These are phyloP conservation scores for Curvularia eragrostidis DNA, from an alignment of 2,329 filamentous ascomycete genomes.

Conservation along the genomic window DNA sequence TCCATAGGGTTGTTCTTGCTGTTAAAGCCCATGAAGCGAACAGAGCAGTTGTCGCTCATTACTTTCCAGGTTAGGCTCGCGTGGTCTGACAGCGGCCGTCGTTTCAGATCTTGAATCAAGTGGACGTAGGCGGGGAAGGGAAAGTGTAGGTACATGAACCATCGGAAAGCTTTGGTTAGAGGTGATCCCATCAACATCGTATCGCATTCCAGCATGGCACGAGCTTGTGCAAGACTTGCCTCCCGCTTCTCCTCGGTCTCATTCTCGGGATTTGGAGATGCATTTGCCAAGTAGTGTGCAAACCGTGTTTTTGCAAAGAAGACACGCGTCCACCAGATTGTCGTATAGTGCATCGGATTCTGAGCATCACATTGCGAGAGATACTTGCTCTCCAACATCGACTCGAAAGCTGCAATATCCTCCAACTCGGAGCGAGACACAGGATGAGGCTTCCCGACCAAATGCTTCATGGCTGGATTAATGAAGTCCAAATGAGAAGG, in stretches of 20 bases:
- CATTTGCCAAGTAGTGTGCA: slow-evolving; percentile 55
- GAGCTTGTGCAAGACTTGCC: slow-evolving; percentile 40
- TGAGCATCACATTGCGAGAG: slow-evolving; percentile 40
- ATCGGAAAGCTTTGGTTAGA: slow-evolving; percentile 52
- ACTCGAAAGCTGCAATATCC: slow-evolving; percentile 48
- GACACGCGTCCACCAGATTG: slow-evolving; percentile 54
- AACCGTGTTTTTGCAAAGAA: slow-evolving; percentile 60
- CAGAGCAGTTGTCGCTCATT: slow-evolving; percentile 56
- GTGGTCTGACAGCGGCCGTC: slow-evolving; percentile 44
- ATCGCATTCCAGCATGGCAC: slow-evolving; percentile 56
- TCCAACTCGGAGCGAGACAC: slow-evolving; percentile 21
- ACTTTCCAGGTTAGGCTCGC: slow-evolving; percentile 52
- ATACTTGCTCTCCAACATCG: slow-evolving; percentile 50
- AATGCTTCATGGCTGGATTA: slow-evolving; percentile 51
- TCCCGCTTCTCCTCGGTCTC: slow-evolving; percentile 35
- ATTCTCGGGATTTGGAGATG: slow-evolving; percentile 26
- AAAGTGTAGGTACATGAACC: slow-evolving; percentile 55
- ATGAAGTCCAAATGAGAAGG: slow-evolving; percentile 57
- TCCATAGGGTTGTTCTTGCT: slow-evolving; percentile 25
- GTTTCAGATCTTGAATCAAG: slow-evolving; percentile 53
- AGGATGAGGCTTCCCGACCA: slow-evolving; percentile 40
- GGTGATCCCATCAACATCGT: slow-evolving; percentile 54
- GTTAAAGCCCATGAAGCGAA: slow-evolving; percentile 38
- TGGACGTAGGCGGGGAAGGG: slow-evolving; percentile 60
- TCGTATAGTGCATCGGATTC: slow-evolving; percentile 53